phyloP scores from a whole-genome alignment of 2,329 filamentous ascomycete species.

The Hymenoscyphus albidus region DNA sequence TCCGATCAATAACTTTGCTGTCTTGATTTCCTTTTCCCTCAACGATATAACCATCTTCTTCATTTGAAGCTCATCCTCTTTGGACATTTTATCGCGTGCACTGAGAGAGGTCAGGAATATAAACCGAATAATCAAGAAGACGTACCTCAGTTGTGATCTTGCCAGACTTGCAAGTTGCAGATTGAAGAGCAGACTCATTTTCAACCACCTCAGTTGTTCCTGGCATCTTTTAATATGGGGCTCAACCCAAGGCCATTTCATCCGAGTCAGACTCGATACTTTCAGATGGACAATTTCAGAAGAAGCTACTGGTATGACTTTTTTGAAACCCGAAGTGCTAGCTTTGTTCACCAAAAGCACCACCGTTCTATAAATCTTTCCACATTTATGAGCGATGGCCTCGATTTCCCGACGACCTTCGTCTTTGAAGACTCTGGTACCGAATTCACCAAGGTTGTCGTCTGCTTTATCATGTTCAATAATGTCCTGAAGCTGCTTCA shows the following conservation, averaged over 20 bases:
- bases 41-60: not conserved
- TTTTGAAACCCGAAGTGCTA: not conserved
- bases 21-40: not conserved
- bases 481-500: not conserved
- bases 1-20: not conserved
- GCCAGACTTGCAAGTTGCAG: constrained; percentile 2
- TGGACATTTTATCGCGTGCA: not conserved
- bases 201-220: not conserved
- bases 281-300: not conserved
- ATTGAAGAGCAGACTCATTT: not conserved
- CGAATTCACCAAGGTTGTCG: not conserved
- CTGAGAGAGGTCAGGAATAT: not conserved
- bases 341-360: constrained; percentile 1
- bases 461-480: not conserved
- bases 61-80: not conserved
- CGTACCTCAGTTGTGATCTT: not conserved
- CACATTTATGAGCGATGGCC: not conserved
- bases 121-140: not conserved
- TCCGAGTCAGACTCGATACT: not conserved
- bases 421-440: not conserved
- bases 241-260: constrained; percentile 2
- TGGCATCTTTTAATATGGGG: not conserved
- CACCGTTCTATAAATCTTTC: not conserved
- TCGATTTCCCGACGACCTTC: not conserved
- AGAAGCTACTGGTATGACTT: not conserved